A percentile compares a stretch with the other conserved stretches of the same genome.
Conservation (phyloP, 345 rosid species). For the Excoecaria agallocha region DNA sequence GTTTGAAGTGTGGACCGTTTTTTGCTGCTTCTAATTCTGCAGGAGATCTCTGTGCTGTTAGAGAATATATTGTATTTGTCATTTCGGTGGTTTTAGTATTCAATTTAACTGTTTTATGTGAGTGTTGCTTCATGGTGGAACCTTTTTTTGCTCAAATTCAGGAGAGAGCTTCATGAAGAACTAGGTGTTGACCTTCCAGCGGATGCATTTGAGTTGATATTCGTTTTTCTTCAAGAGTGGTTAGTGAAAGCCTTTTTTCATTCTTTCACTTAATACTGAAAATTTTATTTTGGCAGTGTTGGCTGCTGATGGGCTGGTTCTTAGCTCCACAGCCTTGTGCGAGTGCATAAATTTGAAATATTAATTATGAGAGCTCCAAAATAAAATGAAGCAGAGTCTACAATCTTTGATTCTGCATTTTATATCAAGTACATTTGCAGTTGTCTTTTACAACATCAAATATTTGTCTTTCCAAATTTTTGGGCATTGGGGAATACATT, state of each 20-base stretch:
- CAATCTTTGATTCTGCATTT: not conserved
- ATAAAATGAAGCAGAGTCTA: not conserved
- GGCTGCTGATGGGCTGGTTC: not conserved
- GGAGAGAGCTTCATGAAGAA: conserved; percentile 95
- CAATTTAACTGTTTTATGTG: conserved; percentile 5
- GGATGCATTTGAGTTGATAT: conserved; percentile 84
- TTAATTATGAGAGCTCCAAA: not conserved
- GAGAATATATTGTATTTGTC: too few relatives aligned
- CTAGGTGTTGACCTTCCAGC: conserved; percentile 72
- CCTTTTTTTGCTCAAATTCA: conserved; percentile 25
- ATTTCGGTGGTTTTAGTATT: too few relatives aligned
- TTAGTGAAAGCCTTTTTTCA: conserved; percentile 6
- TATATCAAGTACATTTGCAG: not conserved
- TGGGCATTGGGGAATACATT: not conserved
- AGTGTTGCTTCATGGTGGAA: conserved; percentile 5
- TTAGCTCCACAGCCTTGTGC: not conserved
- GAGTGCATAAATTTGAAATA: not conserved
- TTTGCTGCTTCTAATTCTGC: too few relatives aligned
- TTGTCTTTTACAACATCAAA: not conserved
- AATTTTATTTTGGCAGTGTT: not conserved
- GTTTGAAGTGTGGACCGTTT: conserved; percentile 27
- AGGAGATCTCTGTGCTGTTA: too few relatives aligned
- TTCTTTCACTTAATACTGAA: not conserved
- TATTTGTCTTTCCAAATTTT: not conserved
- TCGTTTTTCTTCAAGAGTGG: conserved; percentile 75